phyloP scores from a whole-genome alignment of 106 monocot genomes.

The Triglochin maritima region DNA sequence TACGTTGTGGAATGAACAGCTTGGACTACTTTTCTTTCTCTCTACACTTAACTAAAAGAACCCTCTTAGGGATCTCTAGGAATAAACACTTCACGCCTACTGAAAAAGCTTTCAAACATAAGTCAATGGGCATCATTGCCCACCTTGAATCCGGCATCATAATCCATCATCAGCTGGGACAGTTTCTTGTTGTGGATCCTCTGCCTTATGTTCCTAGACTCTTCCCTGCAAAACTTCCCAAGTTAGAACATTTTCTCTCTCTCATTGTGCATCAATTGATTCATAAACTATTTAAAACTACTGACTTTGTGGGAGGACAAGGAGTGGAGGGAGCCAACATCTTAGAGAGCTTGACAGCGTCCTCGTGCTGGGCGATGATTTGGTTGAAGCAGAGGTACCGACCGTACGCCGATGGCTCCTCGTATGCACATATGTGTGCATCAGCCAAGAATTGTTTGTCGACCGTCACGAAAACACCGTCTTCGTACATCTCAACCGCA shows the following conservation, averaged over 20 bases:
- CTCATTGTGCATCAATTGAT: neutral
- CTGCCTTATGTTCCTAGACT: neutral
- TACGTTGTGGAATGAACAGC: no score
- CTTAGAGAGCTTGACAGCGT: slow-evolving; percentile 51
- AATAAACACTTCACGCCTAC: no score
- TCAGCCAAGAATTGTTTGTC: slow-evolving; percentile 52
- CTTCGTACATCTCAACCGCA: slow-evolving; percentile 73
- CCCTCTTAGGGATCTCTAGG: no score
- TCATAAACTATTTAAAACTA: neutral
- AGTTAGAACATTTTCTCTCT: neutral
- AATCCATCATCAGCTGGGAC: slow-evolving; percentile 3
- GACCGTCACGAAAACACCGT: slow-evolving; percentile 69
- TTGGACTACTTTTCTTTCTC: no score
- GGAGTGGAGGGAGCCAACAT: slow-evolving; percentile 30
- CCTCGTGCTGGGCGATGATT: slow-evolving; percentile 45
- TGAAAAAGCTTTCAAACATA: no score
- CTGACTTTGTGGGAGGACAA: slow-evolving; percentile 19
- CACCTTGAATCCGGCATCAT: neutral
- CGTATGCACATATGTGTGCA: slow-evolving; percentile 54
- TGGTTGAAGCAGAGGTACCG: slow-evolving; percentile 82
- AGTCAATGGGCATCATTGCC: neutral
- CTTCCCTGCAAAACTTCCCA: neutral
- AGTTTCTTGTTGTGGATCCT: slow-evolving; percentile 4
- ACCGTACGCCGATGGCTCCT: slow-evolving; percentile 52
- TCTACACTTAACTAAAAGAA: no score